Base-by-base conservation (phyloP, 257 asterid species). In the Ilex aquifolium region DNA sequence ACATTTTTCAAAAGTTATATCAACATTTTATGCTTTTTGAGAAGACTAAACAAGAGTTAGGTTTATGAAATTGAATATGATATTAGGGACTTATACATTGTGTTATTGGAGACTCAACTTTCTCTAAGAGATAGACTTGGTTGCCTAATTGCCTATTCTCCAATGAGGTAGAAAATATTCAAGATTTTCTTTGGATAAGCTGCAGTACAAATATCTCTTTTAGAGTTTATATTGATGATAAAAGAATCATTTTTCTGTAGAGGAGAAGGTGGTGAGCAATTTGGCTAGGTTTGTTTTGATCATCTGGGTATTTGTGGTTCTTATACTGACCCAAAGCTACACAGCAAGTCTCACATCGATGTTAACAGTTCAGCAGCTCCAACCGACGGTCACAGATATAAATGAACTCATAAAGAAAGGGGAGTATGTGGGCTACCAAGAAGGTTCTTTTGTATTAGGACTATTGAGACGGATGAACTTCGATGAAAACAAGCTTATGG, bases 291-390 rank as follows among this genome's bases (percentile, higher is more conserved):
- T 76, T 27, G 85, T 79, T 57, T 21, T 83, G 58, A 29, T 81
- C 48, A 76, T 81, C 2, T 76, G 82, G 81, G 73, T 73, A 8
- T 57, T 80, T 1, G 82, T 80, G 0, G 82, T 78, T 0, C 77
- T 80, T 0, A 76, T 82, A 31, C 72, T 85, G 17, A 85, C 81
- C 0, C 72, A 67, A 32, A 79, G 82, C 66, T 81, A 83, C 39
- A 83, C 90, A 0, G 87, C 90, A 11, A 80, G 83, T 66, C 77
- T 83, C 7, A 36, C 88, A 2, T 72, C 91, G 14, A 79, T 76
- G 79, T 17, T 84, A 61, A 84, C 91, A 2, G 82, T 82, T 16
- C 69, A 80, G 58, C 63, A 80, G 53, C 74, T 82, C 15, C 78
- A 72, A 36, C 92, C 86, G 13, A 73, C 88, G 4, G 66, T 85